These are phyloP conservation scores for Ustilago nuda DNA, from an alignment of 1,284 basidiomycete genomes.

Conservation along the genomic window DNA sequence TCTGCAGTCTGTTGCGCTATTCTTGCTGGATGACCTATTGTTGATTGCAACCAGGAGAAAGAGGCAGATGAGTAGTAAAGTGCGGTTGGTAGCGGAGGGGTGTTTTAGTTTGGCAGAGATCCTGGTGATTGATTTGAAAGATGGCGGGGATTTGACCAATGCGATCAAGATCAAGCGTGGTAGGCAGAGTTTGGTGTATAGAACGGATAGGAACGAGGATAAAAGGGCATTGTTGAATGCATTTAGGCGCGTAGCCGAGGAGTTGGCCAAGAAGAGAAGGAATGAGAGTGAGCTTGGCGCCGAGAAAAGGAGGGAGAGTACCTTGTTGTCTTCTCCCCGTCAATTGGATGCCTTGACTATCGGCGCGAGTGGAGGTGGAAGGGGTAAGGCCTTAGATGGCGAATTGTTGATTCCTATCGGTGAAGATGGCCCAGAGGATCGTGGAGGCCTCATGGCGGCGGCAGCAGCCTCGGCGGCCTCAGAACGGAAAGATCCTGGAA, in stretches of 20 bases:
- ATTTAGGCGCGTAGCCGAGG: conserved; percentile 91
- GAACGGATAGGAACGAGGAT: conserved; percentile 82
- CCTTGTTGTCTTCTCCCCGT: conserved; percentile 30
- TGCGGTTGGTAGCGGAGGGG: conserved; percentile 83
- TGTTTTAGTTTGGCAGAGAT: conserved; percentile 94
- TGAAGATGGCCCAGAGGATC: conserved; percentile 16
- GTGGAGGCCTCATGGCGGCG: conserved; percentile 23
- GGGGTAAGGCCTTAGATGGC: background rate
- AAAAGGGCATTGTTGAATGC: conserved; percentile 87
- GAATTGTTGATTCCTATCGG: conserved; percentile 30
- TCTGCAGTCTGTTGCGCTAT: conserved; percentile 85
- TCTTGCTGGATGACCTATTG: conserved; percentile 90
- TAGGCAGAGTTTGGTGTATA: conserved; percentile 93
- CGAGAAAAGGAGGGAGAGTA: conserved; percentile 45
- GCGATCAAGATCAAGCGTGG: conserved; percentile 94
- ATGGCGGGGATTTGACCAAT: conserved; percentile 89
- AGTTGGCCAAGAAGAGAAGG: conserved; percentile 84
- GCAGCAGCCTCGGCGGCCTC: conserved; percentile 40
- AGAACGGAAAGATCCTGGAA: conserved; percentile 69
- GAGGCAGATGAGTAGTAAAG: conserved; percentile 71
- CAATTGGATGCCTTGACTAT: conserved; percentile 10
- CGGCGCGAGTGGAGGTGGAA: background rate
- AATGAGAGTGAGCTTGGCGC: conserved; percentile 81
- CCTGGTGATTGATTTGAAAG: conserved; percentile 93
- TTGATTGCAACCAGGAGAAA: conserved; percentile 79